Evolutionary conservation across 768 basidiomycete species (phyloP).

Genomic region (Lactarius indigo): DNA sequence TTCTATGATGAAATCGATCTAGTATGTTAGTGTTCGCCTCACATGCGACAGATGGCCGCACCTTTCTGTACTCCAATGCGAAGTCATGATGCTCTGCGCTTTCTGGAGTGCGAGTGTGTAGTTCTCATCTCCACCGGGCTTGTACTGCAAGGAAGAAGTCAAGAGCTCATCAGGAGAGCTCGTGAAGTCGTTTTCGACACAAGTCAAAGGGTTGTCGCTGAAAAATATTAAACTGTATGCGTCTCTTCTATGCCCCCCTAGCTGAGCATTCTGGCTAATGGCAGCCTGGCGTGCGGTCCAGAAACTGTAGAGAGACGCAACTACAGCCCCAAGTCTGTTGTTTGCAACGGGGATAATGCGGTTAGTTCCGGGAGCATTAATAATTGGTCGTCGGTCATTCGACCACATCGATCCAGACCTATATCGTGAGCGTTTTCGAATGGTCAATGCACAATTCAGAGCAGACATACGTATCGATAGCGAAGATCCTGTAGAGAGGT

Average conservation of each 20-base stretch:
- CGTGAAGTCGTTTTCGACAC: slow-evolving; percentile 44
- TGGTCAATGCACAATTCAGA: too few relatives aligned
- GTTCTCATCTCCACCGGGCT: slow-evolving; percentile 39
- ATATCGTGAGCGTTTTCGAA: slow-evolving; percentile 2
- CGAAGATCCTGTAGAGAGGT: slow-evolving; percentile 41
- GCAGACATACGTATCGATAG: slow-evolving; percentile 42
- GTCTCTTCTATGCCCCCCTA: slow-evolving; percentile 39
- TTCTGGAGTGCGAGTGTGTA: slow-evolving; percentile 39
- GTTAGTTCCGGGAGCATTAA: slow-evolving; percentile 38
- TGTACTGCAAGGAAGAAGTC: slow-evolving; percentile 34
- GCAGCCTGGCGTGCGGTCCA: slow-evolving; percentile 50
- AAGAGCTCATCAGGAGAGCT: slow-evolving; percentile 45
- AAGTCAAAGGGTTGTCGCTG: slow-evolving; percentile 27
- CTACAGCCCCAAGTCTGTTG: slow-evolving; percentile 55
- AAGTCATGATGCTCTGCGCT: slow-evolving; percentile 40
- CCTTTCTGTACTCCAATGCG: slow-evolving; percentile 50
- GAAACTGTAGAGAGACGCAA: slow-evolving; percentile 50
- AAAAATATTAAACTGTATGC: slow-evolving; percentile 55
- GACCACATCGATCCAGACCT: slow-evolving; percentile 51
- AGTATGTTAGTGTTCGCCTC: background rate
- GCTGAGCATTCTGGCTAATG: slow-evolving; percentile 43
- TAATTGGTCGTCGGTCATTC: slow-evolving; percentile 42
- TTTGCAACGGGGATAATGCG: slow-evolving; percentile 37
- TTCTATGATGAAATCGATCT: background rate
- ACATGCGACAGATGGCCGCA: slow-evolving; percentile 16